Conservation (phyloP, 2,329 filamentous ascomycete genomes). For the Pyricularia sp. region DNA sequence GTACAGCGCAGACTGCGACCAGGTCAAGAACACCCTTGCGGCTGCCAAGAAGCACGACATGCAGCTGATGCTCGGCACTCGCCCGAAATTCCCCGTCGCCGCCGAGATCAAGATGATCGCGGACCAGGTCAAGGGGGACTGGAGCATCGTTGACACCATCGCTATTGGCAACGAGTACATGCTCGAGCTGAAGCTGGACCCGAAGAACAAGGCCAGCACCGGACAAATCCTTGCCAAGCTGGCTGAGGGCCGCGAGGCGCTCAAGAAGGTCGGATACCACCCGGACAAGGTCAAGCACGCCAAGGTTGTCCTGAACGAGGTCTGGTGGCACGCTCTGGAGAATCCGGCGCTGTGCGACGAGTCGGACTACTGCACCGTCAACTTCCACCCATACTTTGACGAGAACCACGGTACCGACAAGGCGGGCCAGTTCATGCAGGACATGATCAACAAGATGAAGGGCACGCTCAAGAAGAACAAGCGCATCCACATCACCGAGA, state of each 20-base stretch:
- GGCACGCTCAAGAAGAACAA: slow-evolving; percentile 27
- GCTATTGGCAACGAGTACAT: slow-evolving; percentile 76
- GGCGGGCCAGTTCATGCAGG: slow-evolving; percentile 58
- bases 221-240: slow-evolving; percentile 49
- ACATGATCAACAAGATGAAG: slow-evolving; percentile 11
- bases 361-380: slow-evolving; percentile 73
- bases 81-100: too few species aligned
- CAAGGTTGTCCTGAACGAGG: slow-evolving; percentile 72
- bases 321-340: slow-evolving; percentile 56
- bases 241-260: slow-evolving; percentile 41
- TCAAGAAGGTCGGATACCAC: slow-evolving; percentile 54
- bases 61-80: slow-evolving; percentile 65
- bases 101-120: slow-evolving; percentile 53
- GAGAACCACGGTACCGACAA: slow-evolving; percentile 37
- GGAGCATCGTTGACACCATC: slow-evolving; percentile 61
- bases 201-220: slow-evolving; percentile 1
- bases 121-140: slow-evolving; percentile 50
- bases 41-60: slow-evolving; percentile 56
- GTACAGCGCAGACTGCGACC: slow-evolving; percentile 43
- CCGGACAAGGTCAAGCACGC: slow-evolving; percentile 28
- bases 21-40: slow-evolving; percentile 51
- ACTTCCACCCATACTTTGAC: slow-evolving; percentile 82
- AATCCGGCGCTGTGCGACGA: slow-evolving; percentile 61
- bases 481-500: slow-evolving; percentile 67
- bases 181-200: slow-evolving; percentile 24